Base-by-base conservation (phyloP, 371 early-diverging fungal genomes). In the Mucor irregularis region DNA sequence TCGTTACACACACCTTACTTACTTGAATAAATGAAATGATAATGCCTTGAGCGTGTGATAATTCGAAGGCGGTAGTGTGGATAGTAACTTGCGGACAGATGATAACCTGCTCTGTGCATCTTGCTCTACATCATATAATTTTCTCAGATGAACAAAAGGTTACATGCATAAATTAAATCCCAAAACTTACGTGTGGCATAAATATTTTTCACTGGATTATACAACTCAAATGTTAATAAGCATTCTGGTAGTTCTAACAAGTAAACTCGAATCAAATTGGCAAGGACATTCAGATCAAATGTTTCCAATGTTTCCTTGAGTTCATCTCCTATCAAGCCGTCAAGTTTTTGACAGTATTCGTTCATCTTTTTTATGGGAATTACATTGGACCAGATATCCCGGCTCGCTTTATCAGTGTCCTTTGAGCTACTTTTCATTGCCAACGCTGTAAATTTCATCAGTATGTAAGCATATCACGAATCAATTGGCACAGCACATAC, bases 231-330 rank as follows among this genome's bases (percentile, higher is more conserved):
- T 2, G 89, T 88, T 39, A 86, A 66, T 35, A 90, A 44, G 22
- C 86, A 86, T 46, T 83, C 84, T 6, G 90, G 90, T n/a, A 91
- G 60, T 56, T 90, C 90, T 61, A 88, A 62, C 5, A 91, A 63
- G 53, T 85, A 91, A 14, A 88, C 66, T 1, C 86, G 74, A 24
- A 91, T 56, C 4, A 82, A 65, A 14, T 85, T 87, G 8, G 84
- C 85, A 2, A 90, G 66, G 5, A 83, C 61, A 10, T 75, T 58
- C 16, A 80, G 60, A 48, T 86, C 86, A 53, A 80, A 79, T 19
- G 60, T 47, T 16, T 81, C 72, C 38, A 91, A 58, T 42, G 71
- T 61, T 29, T 82, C 76, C 13, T 76, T 81, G 3, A 81, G 71
- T 37, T 37, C 45, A 67, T 45, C 49, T 69, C 74, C 57, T 69